Percentiles rank a stretch among this genome's conserved stretches.
phyloP scores from a whole-genome alignment of 306 rosid genomes.

The Ammopiptanthus mongolicus region DNA sequence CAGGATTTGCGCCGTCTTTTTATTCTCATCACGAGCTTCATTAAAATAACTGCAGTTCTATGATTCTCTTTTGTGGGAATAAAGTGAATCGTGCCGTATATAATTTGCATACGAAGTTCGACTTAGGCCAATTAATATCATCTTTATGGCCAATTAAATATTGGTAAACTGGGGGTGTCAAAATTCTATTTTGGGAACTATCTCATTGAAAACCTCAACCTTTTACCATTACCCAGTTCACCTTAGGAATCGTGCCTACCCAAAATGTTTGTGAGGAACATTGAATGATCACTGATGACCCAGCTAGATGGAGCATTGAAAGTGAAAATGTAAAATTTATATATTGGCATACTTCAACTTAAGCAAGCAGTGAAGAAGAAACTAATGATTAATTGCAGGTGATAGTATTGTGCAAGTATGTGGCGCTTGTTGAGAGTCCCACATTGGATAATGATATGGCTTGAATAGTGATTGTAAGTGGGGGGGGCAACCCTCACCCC shows the following conservation, averaged over 20 bases:
- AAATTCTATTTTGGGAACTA: background rate
- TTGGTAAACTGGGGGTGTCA: background rate
- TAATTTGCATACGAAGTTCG: background rate
- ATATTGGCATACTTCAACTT: background rate
- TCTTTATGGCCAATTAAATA: background rate
- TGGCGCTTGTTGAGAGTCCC: background rate
- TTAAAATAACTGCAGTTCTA: background rate
- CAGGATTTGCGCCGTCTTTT: background rate
- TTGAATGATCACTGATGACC: background rate
- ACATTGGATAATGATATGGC: too few relatives aligned
- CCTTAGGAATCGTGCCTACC: background rate
- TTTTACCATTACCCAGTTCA: background rate
- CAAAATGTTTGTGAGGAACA: background rate
- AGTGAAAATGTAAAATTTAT: background rate
- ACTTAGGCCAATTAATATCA: too few relatives aligned
- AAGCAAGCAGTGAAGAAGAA: background rate
- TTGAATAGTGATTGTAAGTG: too few relatives aligned
- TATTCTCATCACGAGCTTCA: background rate
- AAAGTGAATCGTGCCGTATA: background rate
- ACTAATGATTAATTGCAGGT: too few relatives aligned
- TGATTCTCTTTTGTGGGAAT: background rate
- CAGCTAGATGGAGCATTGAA: background rate
- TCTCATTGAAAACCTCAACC: background rate
- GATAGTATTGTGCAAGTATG: background rate
- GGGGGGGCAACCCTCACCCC: too few relatives aligned